A percentile compares a stretch with the other conserved stretches of the same genome.
Conservation (phyloP, 768 basidiomycete species). For the Amanita subjunquillea region DNA sequence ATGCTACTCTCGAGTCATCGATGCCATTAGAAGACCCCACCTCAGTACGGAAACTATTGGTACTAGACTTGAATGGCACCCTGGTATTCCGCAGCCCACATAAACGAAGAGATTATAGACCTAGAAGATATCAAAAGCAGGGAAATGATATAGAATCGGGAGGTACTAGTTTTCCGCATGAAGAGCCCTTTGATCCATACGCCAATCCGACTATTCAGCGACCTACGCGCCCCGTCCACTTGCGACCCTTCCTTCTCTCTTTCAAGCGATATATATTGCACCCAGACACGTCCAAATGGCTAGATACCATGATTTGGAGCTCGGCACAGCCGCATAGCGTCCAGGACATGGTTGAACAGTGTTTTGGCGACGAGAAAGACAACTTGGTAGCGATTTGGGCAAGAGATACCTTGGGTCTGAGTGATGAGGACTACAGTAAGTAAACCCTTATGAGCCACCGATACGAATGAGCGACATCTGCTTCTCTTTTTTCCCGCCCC, state of each 20-base stretch:
- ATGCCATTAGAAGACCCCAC: conserved; percentile 14
- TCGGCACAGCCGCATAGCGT: conserved; percentile 79
- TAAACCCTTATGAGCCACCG: conserved; percentile 8
- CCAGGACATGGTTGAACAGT: conserved; percentile 56
- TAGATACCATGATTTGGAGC: conserved; percentile 86
- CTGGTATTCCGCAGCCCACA: conserved; percentile 51
- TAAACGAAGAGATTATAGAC: conserved; percentile 8
- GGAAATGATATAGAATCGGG: background rate
- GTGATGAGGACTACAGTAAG: conserved; percentile 53
- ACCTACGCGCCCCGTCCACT: conserved; percentile 31
- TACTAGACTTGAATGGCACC: conserved; percentile 72
- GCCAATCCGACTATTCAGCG: conserved; percentile 15
- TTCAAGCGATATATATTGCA: conserved; percentile 60
- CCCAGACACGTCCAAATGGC: conserved; percentile 46
- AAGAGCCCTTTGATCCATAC: conserved; percentile 11
- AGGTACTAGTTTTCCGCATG: background rate
- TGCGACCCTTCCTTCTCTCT: conserved; percentile 54
- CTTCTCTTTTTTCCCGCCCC: background rate
- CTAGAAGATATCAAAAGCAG: background rate
- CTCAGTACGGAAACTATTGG: conserved; percentile 47
- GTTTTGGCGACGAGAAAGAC: conserved; percentile 35
- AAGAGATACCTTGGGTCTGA: conserved; percentile 67
- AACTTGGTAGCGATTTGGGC: conserved; percentile 66
- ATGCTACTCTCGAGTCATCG: conserved; percentile 19
- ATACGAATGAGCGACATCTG: background rate